Conservation (phyloP, 2,329 filamentous ascomycete genomes). For the Ampelomyces quisqualis region DNA sequence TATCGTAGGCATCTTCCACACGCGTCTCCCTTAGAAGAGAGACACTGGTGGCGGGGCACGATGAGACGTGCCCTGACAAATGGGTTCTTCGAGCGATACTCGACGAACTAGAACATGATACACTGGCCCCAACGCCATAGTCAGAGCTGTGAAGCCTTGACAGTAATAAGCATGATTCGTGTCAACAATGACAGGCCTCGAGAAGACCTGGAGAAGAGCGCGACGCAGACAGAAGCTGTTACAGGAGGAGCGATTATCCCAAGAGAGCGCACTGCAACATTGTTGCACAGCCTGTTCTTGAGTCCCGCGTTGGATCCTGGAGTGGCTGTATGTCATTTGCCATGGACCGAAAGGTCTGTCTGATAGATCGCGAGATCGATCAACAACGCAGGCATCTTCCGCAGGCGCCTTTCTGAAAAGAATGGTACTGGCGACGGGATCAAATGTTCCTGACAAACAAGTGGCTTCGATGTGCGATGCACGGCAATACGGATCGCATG, state of each 20-base stretch:
- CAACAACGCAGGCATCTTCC: constrained; percentile 22
- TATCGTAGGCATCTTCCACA: constrained; percentile 32
- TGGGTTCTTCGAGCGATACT: constrained; percentile 22
- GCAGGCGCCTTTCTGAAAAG: constrained; percentile 17
- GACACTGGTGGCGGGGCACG: constrained; percentile 25
- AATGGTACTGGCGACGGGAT: constrained; percentile 16
- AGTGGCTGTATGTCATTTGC: constrained; percentile 15
- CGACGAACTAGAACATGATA: constrained; percentile 9
- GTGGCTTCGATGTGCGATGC: too few species aligned
- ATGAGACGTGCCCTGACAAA: constrained; percentile 18
- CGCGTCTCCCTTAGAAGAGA: constrained; percentile 23
- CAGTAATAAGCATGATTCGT: neutral
- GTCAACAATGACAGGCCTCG: too few species aligned
- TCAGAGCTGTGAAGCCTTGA: neutral
- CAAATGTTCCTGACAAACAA: constrained; percentile 9
- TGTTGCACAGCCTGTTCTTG: too few species aligned
- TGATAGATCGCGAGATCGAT: constrained; percentile 11
- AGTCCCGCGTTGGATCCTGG: constrained; percentile 8
- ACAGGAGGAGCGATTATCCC: too few species aligned
- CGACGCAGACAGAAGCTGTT: too few species aligned
- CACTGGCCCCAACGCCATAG: constrained; percentile 8
- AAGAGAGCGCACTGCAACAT: too few species aligned
- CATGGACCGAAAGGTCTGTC: constrained; percentile 26
- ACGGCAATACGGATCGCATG: neutral
- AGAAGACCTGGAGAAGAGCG: too few species aligned